Evolutionary conservation across 2,329 filamentous ascomycete genomes (phyloP).

Genomic region (Coniochaeta hoffmannii): DNA sequence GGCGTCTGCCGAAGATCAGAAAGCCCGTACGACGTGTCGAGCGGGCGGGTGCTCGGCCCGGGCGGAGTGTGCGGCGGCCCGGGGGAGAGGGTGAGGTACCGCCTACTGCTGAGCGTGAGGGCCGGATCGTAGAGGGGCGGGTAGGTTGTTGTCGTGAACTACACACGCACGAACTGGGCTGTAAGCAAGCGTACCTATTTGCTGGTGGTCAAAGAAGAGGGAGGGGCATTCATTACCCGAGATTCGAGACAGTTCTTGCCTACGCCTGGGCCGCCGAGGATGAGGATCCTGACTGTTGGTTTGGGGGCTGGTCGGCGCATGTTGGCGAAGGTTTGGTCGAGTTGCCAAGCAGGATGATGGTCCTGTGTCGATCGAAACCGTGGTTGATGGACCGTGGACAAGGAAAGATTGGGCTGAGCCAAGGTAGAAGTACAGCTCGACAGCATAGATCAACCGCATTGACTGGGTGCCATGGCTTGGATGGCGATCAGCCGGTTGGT

Average conservation of each 20-base stretch:
- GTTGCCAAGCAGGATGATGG: neutral
- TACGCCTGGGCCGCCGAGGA: slow-evolving; percentile 19
- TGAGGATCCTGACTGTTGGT: slow-evolving; percentile 18
- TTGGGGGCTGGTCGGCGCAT: slow-evolving; percentile 12
- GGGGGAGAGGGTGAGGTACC: slow-evolving; percentile 16
- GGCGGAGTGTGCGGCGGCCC: slow-evolving; percentile 1
- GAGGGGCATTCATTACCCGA: slow-evolving; percentile 10
- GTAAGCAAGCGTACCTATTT: too few species aligned
- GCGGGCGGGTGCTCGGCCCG: slow-evolving; percentile 3
- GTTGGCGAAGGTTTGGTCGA: neutral
- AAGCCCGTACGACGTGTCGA: slow-evolving; percentile 6
- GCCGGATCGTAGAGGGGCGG: slow-evolving; percentile 21
- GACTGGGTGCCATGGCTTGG: neutral
- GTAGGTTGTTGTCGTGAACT: slow-evolving; percentile 20
- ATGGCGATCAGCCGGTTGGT: neutral
- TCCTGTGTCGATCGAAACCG: neutral
- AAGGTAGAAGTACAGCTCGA: neutral
- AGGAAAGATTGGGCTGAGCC: neutral
- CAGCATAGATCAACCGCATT: neutral
- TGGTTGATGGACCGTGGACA: neutral
- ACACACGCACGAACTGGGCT: too few species aligned
- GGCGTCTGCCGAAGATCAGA: neutral
- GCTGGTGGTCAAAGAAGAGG: neutral
- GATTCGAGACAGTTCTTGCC: slow-evolving; percentile 23
- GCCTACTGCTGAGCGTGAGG: slow-evolving; percentile 20